Base-by-base conservation (phyloP, 768 basidiomycete species). In the Panus rudis region DNA sequence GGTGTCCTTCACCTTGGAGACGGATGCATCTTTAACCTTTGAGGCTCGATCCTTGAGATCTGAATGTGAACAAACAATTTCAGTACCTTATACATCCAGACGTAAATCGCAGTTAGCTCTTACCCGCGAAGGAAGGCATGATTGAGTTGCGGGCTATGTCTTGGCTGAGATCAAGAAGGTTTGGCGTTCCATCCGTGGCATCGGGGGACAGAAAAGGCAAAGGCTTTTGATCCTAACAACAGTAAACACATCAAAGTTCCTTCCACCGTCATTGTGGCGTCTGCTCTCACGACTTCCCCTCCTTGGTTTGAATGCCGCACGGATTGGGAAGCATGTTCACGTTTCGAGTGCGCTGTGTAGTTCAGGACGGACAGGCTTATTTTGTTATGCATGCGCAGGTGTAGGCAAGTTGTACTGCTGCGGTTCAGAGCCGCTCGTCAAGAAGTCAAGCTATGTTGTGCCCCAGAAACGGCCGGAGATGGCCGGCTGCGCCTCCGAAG, bases 11-110 rank as follows among this genome's bases (percentile, higher is more conserved):
- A 78, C 41, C 54, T 71, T 78, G 45, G 67, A 64, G 13, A 76
- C 68, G 14, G 73, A 62, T 2, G 69, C 68, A 55, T 77, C 75
- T 44, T 80, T 80, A n/a, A 70, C 79, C 44, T 75, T 78, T 17
- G 61, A 58, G 8, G 84, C 84, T 51, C 76, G 78, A 30, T 73
- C 73, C 57, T 81, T 82, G 39, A 85, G 59, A 34, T 84, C 82
- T 42, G 34, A 11, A 31, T 31, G 30, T 16, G 30, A 31, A 31
- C n/a, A n/a, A n/a, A n/a, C n/a, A n/a, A n/a, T n/a, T 11, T 16
- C 30, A 11, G 30, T 31, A 11, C 11, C 11, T 31, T 16, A 16
- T 31, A 11, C 16, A 11, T 11, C 30, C 30, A 16, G 30, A 11
- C 16, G 30, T 31, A 11, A 11, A 11, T 11, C 11, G 16, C 11